Base-by-base conservation (phyloP, 2,329 filamentous ascomycete genomes). In the Huntiella decipiens region DNA sequence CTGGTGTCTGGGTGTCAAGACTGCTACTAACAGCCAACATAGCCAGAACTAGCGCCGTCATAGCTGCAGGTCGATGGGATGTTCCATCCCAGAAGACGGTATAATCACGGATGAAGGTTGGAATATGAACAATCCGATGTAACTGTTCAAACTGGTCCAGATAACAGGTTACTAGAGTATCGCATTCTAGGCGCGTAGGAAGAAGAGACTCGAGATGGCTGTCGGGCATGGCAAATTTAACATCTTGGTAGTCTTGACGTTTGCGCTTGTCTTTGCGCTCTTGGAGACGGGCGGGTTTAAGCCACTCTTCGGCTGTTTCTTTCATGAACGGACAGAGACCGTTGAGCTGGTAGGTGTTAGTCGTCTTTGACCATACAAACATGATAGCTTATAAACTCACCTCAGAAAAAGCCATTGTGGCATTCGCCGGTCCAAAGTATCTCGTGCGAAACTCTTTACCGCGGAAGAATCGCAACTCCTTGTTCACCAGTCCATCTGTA, bases 11-110 rank as follows among this genome's bases (percentile, higher is more conserved):
- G 38, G 67, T 69, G 48, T 69, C 66, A 8, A 75, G 61, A 48
- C 71, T 75, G 53, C 68, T 73, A 3, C 73, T 66, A n/a, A 75
- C 66, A 15, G 70, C 66, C 56, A 76, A 66, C 61, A 77, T 75
- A 51, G 70, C 59, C 31, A 91, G 59, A 4, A 77, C 58, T 12
- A 76, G 62, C 0, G 67, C 71, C 0, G 71, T 76, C 46, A 74
- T 70, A 8, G 72, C 66, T 1, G 70, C 69, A 38, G 62, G 63
- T 16, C 70, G 64, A 6, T 61, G 60, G 12, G 19, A 16, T 8
- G 43, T 13, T 7, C 35, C 43, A 6, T 45, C 37, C 73, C 73
- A 76, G 55, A 71, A 77, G 34, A 63, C 61, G 1, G 61, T 62
- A 53, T 77, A 77, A 51, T 73, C 66, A 38, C 66, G 65, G 42